Evolutionary conservation across 331 rosid species (phyloP).

Genomic region (Cucumis variabilis): DNA sequence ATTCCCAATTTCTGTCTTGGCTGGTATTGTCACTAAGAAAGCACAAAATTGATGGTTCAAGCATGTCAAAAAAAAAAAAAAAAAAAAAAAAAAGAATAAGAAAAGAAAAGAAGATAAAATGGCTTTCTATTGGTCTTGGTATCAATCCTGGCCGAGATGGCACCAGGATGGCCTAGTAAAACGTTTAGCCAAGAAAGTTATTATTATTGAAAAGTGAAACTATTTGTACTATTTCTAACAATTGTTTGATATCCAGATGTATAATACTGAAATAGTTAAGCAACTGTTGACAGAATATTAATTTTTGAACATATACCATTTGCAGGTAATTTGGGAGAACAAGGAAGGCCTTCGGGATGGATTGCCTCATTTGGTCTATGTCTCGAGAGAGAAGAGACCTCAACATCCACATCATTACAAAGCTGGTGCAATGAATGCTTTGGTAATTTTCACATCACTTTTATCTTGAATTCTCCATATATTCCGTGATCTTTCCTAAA

Average conservation of each 20-base stretch:
- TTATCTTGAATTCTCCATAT: not conserved
- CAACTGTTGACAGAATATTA: not conserved
- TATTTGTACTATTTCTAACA: not conserved
- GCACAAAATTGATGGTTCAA: no score
- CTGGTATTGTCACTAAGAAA: no score
- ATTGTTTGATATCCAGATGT: not conserved
- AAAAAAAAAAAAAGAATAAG: no score
- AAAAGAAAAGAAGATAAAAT: no score
- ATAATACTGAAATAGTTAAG: not conserved
- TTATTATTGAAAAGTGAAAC: not conserved
- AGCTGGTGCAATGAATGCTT: constrained; percentile 22
- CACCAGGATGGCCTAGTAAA: not conserved
- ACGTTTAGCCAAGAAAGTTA: not conserved
- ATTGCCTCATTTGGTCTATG: constrained; percentile 24
- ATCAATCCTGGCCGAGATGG: not conserved
- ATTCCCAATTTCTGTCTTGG: no score
- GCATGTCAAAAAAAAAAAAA: no score
- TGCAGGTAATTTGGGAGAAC: constrained; percentile 14
- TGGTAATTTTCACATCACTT: not conserved
- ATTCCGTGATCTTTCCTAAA: not conserved
- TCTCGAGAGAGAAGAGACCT: constrained; percentile 18
- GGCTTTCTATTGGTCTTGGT: no score
- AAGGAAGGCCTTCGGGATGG: constrained; percentile 17
- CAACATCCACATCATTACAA: not conserved
- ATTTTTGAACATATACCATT: not conserved